These are phyloP conservation scores for Trichoderma sp. DNA, from an alignment of 2,329 filamentous ascomycete genomes.

Conservation along the genomic window DNA sequence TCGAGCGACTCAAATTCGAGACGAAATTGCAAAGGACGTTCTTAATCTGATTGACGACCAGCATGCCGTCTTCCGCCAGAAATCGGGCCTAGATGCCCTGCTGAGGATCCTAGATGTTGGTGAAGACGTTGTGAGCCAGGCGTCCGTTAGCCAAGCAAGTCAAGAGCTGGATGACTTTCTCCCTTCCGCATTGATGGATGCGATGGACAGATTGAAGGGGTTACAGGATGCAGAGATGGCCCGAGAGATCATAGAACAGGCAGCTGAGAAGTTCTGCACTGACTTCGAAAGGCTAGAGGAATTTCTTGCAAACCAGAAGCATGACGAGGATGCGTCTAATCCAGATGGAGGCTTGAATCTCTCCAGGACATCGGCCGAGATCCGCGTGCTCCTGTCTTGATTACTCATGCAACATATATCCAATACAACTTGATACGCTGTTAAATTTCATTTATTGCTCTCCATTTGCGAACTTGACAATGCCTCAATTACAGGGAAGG, in stretches of 20 bases:
- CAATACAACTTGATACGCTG: neutral
- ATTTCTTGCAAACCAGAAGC: conserved; percentile 50
- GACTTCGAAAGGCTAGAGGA: conserved; percentile 72
- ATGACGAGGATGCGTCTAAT: conserved; percentile 34
- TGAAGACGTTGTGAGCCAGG: conserved; percentile 31
- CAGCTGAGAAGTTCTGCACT: conserved; percentile 78
- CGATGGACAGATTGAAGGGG: conserved; percentile 75
- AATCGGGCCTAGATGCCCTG: conserved; percentile 72
- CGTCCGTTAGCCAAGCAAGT: conserved; percentile 64
- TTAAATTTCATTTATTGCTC: neutral
- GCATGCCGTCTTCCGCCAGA: conserved; percentile 69
- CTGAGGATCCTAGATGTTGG: conserved; percentile 57
- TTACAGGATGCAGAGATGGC: conserved; percentile 73
- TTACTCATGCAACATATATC: neutral
- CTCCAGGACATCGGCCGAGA: conserved; percentile 62
- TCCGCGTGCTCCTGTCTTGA: conserved; percentile 54
- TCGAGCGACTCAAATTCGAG: conserved; percentile 58
- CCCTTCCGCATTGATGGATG: conserved; percentile 90
- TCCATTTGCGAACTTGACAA: neutral
- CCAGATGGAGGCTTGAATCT: conserved; percentile 41
- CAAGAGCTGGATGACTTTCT: conserved; percentile 86
- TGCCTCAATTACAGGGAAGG: neutral
- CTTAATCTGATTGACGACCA: conserved; percentile 67
- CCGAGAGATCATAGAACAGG: conserved; percentile 76
- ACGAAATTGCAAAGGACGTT: conserved; percentile 57